A percentile compares a stretch with the other conserved stretches of the same genome.
Conservation (phyloP, 306 rosid genomes). For the Canavalia ensiformis region DNA sequence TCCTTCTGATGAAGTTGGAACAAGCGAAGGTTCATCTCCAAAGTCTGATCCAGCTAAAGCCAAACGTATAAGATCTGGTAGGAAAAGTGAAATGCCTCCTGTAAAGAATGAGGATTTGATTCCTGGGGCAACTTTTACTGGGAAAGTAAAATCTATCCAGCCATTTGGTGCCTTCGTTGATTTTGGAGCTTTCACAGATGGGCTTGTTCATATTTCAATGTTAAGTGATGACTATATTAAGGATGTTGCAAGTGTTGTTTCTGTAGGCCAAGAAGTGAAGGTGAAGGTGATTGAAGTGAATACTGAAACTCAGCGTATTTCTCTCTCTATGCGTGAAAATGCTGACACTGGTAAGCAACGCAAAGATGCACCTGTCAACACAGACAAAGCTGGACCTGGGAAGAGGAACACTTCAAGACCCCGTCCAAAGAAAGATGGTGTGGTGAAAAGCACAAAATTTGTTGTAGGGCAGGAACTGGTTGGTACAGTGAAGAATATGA, state of each 20-base stretch:
- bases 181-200: conserved; percentile 96
- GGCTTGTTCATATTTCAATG: conserved; percentile 94
- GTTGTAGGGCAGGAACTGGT: conserved; percentile 79
- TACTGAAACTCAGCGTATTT: conserved; percentile 78
- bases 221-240: conserved; percentile 86
- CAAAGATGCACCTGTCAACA: conserved; percentile 60
- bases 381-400: conserved; percentile 68
- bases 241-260: conserved; percentile 87
- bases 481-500: conserved; percentile 87
- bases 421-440: conserved; percentile 63
- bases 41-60: conserved; percentile 62
- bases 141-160: conserved; percentile 93
- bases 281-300: conserved; percentile 87
- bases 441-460: conserved; percentile 68
- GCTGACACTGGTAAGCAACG: conserved; percentile 63
- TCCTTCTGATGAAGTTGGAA: conserved; percentile 55
- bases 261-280: conserved; percentile 98
- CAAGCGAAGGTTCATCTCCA: conserved; percentile 53
- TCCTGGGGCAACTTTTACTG: conserved; percentile 86
- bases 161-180: conserved; percentile 98
- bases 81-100: conserved; percentile 95
- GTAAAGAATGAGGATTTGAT: conserved; percentile 84
- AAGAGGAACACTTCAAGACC: conserved; percentile 68
- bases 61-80: conserved; percentile 67
- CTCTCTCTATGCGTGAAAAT: conserved; percentile 92